Evolutionary conservation across 306 rosid species (phyloP), one percentile per base, ranked within the genome.

Genomic region (Sophora flavescens): DNA sequence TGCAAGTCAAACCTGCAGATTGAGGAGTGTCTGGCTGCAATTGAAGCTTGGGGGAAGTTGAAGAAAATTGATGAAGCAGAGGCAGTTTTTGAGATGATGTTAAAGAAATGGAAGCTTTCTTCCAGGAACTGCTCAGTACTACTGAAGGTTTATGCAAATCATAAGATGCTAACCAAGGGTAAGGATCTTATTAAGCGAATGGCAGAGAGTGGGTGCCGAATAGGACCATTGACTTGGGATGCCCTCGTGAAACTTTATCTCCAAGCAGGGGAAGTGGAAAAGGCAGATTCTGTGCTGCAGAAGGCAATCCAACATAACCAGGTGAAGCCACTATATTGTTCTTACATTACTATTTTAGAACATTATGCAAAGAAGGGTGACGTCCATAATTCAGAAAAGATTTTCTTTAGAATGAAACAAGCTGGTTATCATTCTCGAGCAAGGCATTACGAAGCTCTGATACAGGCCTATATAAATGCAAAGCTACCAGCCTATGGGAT

Each of bases 1-100:
- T 90, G 97, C 22, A 84, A 86, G 81, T 15, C 84, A 18, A 78
- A 74, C 68, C 97, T 91, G 67, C 44, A 44, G 59, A 2, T 54
- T 12, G 86, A 56, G 0, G 97, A 89, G 68, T 83, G 92, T 82
- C 12, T 78, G 68, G 87, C 86, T 72, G 97, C 93, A 42, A 87
- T 95, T 47, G 88, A 84, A 58, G 92, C 99, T 57, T 95, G 87
- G 86, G 99, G 99, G 72, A 90, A 63, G 84, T 83, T 95, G 85
- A 82, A 89, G 22, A 89, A 88, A 54, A 18, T 95, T 70, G 77
- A 84, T 58, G 89, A 90, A 83, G 97, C 97, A 22, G 99, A 95
- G 80, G 84, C 82, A 59, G 82, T 86, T 76, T 95, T 92, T 80
- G 91, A 89, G 47, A 78, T 3, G 52, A 75, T 88, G 85, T 6